Percentiles rank a stretch among this genome's conserved stretches.
These are phyloP conservation scores for Solanum peruvianum DNA, from an alignment of 257 asterid species.

Conservation along the genomic window DNA sequence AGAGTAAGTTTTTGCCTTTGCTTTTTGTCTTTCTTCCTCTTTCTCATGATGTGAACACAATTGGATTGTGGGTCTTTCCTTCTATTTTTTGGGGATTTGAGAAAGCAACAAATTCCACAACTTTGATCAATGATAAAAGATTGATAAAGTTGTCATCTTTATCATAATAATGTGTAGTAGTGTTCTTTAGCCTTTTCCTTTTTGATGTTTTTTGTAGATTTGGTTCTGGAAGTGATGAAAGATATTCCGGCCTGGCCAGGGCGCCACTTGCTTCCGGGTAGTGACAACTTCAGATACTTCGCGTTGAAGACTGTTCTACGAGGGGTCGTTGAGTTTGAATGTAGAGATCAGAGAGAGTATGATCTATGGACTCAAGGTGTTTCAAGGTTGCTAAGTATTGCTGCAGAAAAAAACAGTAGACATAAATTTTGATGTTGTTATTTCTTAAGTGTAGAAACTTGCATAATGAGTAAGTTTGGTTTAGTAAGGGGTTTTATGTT, in stretches of 20 bases:
- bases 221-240: slow-evolving; percentile 64
- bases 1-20: slow-evolving; percentile 52
- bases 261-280: slow-evolving; percentile 86
- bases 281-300: slow-evolving; percentile 64
- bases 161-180: neutral
- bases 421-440: slow-evolving; percentile 23
- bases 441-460: neutral
- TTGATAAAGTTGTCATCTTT: slow-evolving; percentile 18
- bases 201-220: slow-evolving; percentile 39
- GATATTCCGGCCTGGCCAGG: slow-evolving; percentile 95
- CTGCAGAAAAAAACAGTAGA: slow-evolving; percentile 62
- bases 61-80: slow-evolving; percentile 40
- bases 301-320: slow-evolving; percentile 65
- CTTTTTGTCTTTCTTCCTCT: slow-evolving; percentile 20
- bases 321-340: slow-evolving; percentile 87
- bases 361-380: slow-evolving; percentile 98
- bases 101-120: slow-evolving; percentile 33
- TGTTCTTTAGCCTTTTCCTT: neutral
- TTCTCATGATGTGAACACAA: slow-evolving; percentile 44
- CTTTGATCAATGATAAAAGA: slow-evolving; percentile 6
- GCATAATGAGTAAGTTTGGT: neutral
- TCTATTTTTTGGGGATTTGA: slow-evolving; percentile 80
- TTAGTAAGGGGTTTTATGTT: neutral
- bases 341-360: slow-evolving; percentile 68
- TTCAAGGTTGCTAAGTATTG: slow-evolving; percentile 62